Evolutionary conservation across 345 rosid genomes (phyloP).

Genomic region (Garcia nutans): DNA sequence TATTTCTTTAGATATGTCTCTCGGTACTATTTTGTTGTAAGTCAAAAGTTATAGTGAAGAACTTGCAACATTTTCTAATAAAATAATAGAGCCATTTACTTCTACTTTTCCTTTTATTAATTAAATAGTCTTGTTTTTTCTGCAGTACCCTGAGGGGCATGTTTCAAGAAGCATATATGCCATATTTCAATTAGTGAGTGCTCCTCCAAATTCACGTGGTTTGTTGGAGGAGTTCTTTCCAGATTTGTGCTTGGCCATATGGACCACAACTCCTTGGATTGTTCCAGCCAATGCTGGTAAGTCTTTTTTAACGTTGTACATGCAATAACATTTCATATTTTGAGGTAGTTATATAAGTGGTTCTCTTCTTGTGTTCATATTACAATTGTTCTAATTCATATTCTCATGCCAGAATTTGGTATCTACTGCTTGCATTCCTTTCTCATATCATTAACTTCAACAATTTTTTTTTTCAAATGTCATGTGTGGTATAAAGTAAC

Average conservation of each 20-base stretch:
- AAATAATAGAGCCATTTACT: neutral
- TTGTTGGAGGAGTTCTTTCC: conserved; percentile 66
- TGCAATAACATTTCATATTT: neutral
- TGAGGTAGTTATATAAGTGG: neutral
- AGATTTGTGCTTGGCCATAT: conserved; percentile 71
- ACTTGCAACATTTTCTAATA: neutral
- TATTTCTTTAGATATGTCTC: neutral
- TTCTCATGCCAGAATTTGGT: neutral
- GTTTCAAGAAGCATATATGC: conserved; percentile 90
- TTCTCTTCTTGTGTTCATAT: conserved; percentile 2
- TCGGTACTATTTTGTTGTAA: neutral
- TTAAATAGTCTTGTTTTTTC: neutral
- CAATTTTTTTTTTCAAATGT: neutral
- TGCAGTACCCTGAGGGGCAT: conserved; percentile 97
- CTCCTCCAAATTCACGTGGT: conserved; percentile 37
- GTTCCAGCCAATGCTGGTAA: conserved; percentile 94
- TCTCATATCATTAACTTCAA: neutral
- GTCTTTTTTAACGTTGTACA: neutral
- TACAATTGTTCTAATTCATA: neutral
- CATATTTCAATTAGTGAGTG: conserved; percentile 54
- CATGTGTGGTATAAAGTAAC: neutral
- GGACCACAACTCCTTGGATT: conserved; percentile 99
- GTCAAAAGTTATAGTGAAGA: neutral
- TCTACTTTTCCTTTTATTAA: neutral
- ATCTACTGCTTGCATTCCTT: neutral